Conservation (phyloP, 2,329 filamentous ascomycete genomes). For the Clarireedia paspali region DNA sequence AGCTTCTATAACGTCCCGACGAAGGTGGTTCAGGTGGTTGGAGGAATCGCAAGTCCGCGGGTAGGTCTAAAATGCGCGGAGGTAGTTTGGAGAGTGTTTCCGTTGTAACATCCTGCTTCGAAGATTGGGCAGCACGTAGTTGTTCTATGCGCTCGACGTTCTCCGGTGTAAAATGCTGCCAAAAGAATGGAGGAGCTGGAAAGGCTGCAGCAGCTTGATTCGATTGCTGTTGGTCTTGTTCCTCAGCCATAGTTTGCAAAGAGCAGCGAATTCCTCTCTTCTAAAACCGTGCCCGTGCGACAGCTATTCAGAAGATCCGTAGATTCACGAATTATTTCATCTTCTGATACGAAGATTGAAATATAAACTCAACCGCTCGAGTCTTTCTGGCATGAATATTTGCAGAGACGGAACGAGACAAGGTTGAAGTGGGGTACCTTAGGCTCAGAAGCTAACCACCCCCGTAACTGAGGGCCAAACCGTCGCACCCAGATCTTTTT, state of each 20-base stretch:
- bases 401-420: not conserved
- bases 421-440: not conserved
- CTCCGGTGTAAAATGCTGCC: slow-evolving; percentile 74
- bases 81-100: slow-evolving; percentile 24
- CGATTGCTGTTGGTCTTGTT: slow-evolving; percentile 32
- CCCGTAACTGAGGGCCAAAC: too few relatives aligned
- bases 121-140: slow-evolving; percentile 31
- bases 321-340: too few relatives aligned
- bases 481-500: too few relatives aligned
- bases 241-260: slow-evolving; percentile 48
- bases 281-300: too few relatives aligned
- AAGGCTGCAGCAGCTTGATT: slow-evolving; percentile 56
- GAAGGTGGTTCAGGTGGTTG: slow-evolving; percentile 72
- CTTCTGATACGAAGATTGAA: too few relatives aligned
- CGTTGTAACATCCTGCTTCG: not conserved
- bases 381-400: not conserved
- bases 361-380: not conserved
- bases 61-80: slow-evolving; percentile 22
- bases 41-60: slow-evolving; percentile 62
- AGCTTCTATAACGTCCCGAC: slow-evolving; percentile 64
- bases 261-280: too few relatives aligned
- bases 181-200: slow-evolving; percentile 84
- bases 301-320: too few relatives aligned
- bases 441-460: not conserved
- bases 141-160: slow-evolving; percentile 56